A percentile compares a stretch with the other conserved stretches of the same genome.
These are phyloP conservation scores for Phytopythium oedochilum DNA, from an alignment of 352 stramenopile species.

Conservation along the genomic window DNA sequence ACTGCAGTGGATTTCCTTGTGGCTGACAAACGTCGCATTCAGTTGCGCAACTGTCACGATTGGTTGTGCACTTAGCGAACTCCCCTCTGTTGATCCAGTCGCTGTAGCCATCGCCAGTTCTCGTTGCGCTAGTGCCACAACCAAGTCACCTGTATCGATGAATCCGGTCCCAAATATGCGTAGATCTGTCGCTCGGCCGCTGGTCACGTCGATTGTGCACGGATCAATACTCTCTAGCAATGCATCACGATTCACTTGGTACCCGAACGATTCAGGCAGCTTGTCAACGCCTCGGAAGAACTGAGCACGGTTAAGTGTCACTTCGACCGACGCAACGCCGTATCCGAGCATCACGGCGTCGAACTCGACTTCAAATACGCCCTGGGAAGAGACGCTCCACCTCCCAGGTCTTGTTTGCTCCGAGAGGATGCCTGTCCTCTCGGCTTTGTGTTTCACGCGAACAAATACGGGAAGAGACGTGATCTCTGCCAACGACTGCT, in stretches of 20 bases:
- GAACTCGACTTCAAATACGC: slow-evolving; percentile 61
- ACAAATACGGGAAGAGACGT: slow-evolving; percentile 46
- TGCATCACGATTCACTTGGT: slow-evolving; percentile 48
- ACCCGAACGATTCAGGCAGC: slow-evolving; percentile 30
- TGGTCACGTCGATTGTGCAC: slow-evolving; percentile 52
- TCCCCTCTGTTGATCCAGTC: too few species aligned
- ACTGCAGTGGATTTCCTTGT: slow-evolving; percentile 48
- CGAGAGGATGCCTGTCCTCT: slow-evolving; percentile 42
- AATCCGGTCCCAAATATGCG: slow-evolving; percentile 51
- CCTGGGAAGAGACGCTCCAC: slow-evolving; percentile 52
- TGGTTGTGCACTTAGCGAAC: neutral
- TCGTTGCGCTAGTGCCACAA: slow-evolving; percentile 41
- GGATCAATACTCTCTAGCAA: slow-evolving; percentile 40
- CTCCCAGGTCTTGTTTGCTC: slow-evolving; percentile 41
- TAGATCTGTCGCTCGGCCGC: slow-evolving; percentile 46
- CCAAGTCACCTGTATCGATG: slow-evolving; percentile 56
- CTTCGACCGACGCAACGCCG: slow-evolving; percentile 34
- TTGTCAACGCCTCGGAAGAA: slow-evolving; percentile 44
- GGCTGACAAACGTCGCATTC: slow-evolving; percentile 40
- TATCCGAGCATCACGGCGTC: slow-evolving; percentile 51
- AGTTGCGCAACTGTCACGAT: slow-evolving; percentile 30
- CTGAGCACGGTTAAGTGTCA: slow-evolving; percentile 49
- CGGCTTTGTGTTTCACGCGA: slow-evolving; percentile 41
- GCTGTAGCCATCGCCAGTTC: slow-evolving; percentile 13
- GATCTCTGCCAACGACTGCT: slow-evolving; percentile 33